Conservation (phyloP, 768 basidiomycete species). For the Flagelloscypha sp. region DNA sequence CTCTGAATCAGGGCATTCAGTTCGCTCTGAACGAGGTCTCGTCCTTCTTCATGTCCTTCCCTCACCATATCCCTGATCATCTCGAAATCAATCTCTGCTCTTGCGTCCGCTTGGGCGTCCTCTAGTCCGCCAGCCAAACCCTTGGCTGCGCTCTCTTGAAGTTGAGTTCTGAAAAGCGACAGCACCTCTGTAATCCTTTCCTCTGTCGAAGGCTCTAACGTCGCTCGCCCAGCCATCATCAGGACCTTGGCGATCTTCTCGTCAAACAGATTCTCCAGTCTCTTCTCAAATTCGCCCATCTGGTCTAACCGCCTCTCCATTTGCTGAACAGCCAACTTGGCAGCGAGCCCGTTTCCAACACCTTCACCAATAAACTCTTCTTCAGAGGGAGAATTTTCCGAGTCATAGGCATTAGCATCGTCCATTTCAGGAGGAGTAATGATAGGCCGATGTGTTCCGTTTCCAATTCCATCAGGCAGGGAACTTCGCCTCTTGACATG, state of each 20-base stretch:
- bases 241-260: conserved; percentile 53
- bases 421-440: too few relatives aligned
- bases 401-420: too few relatives aligned
- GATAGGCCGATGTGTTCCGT: too few relatives aligned
- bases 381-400: too few relatives aligned
- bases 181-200: conserved; percentile 60
- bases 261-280: conserved; percentile 57
- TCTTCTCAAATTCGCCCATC: conserved; percentile 51
- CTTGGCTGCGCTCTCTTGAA: conserved; percentile 53
- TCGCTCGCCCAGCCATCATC: conserved; percentile 22
- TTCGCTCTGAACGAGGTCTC: conserved; percentile 50
- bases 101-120: conserved; percentile 60
- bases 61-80: conserved; percentile 63
- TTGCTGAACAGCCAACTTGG: conserved; percentile 31
- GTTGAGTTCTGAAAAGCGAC: conserved; percentile 56
- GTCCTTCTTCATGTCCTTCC: conserved; percentile 56
- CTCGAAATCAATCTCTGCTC: conserved; percentile 73
- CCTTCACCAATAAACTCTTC: too few relatives aligned
- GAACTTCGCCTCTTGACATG: conserved; percentile 47
- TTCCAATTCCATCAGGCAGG: conserved; percentile 31
- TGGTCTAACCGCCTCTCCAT: conserved; percentile 48
- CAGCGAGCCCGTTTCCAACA: too few relatives aligned
- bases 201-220: conserved; percentile 41
- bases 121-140: conserved; percentile 47
- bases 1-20: conserved; percentile 42